A percentile compares a stretch with the other conserved stretches of the same genome.
Conservation (phyloP, 805 yeast genomes). For the Yarrowia phangngaensis region DNA sequence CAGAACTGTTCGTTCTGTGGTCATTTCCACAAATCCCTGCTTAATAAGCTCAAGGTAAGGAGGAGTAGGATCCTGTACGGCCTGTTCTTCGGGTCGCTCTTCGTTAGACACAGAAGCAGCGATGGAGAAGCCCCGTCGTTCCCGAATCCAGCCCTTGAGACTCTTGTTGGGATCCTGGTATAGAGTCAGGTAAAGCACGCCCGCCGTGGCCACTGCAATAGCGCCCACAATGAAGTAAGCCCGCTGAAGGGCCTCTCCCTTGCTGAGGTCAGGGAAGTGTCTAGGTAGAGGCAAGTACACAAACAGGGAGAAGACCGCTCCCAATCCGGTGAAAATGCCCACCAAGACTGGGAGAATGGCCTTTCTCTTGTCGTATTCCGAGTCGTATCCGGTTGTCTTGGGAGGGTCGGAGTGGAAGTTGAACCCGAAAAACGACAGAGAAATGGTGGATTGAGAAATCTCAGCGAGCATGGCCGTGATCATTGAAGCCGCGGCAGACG, state of each 20-base stretch:
- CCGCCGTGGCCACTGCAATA: constrained; percentile 43
- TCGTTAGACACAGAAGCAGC: constrained; percentile 37
- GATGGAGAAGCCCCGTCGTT: constrained; percentile 33
- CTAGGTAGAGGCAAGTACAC: constrained; percentile 57
- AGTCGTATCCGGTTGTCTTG: constrained; percentile 4
- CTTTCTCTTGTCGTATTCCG: constrained; percentile 39
- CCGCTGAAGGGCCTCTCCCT: constrained; percentile 45
- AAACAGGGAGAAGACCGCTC: constrained; percentile 61
- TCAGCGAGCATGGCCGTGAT: constrained; percentile 59
- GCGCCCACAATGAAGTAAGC: constrained; percentile 51
- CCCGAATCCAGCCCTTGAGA: constrained; percentile 36
- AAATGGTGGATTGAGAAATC: constrained; percentile 36
- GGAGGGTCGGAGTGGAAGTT: constrained; percentile 39
- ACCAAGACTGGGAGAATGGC: constrained; percentile 60
- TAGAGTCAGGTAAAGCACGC: constrained; percentile 30
- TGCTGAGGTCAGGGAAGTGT: constrained; percentile 42
- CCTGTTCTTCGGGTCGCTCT: constrained; percentile 28
- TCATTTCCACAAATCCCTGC: constrained; percentile 49
- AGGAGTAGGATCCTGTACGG: constrained; percentile 28
- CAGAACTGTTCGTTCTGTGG: constrained; percentile 46
- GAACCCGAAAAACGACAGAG: constrained; percentile 20
- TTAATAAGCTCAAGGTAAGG: constrained; percentile 44
- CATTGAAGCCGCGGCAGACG: constrained; percentile 52
- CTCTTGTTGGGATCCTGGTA: constrained; percentile 45
- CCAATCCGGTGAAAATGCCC: constrained; percentile 61